Conservation (phyloP, 2,329 filamentous ascomycete species). For the Aureobasidium musti region DNA sequence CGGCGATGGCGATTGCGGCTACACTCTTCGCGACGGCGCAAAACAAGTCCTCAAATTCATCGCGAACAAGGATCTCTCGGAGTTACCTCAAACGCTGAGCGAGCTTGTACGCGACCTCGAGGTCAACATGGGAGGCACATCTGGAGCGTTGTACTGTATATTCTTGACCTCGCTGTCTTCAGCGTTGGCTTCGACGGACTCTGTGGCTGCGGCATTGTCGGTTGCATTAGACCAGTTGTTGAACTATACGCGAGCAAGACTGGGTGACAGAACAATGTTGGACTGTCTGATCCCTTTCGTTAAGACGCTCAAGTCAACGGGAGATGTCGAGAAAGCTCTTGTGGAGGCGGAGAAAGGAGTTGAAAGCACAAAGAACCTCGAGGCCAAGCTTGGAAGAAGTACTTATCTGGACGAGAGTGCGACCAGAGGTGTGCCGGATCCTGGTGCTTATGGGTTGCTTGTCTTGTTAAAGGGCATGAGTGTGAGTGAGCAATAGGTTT, state of each 20-base stretch:
- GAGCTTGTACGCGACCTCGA: conserved; percentile 41
- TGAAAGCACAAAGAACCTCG: conserved; percentile 42
- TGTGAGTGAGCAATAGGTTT: not conserved
- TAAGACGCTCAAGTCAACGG: conserved; percentile 34
- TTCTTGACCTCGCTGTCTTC: conserved; percentile 41
- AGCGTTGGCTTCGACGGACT: conserved; percentile 34
- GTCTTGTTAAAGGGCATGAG: conserved; percentile 42
- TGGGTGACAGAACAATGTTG: conserved; percentile 44
- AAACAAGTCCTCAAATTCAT: conserved; percentile 42
- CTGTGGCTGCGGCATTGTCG: conserved; percentile 35
- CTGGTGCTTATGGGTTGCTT: conserved; percentile 43
- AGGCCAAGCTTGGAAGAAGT: conserved; percentile 42
- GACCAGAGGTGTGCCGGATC: conserved; percentile 43
- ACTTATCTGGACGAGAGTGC: conserved; percentile 43
- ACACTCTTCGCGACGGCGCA: conserved; percentile 42
- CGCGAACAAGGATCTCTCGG: conserved; percentile 36
- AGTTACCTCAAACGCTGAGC: conserved; percentile 36
- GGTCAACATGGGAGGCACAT: conserved; percentile 43
- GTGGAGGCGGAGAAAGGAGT: conserved; percentile 37
- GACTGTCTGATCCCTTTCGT: conserved; percentile 43
- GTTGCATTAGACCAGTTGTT: conserved; percentile 38
- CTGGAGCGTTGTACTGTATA: conserved; percentile 43
- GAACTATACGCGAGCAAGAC: conserved; percentile 41
- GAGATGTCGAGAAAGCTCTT: conserved; percentile 36
- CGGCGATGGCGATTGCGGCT: conserved; percentile 44